Evolutionary conservation across 2,329 filamentous ascomycete genomes (phyloP), one percentile per base, ranked within the genome.

Genomic region (Colletotrichum nymphaeae): DNA sequence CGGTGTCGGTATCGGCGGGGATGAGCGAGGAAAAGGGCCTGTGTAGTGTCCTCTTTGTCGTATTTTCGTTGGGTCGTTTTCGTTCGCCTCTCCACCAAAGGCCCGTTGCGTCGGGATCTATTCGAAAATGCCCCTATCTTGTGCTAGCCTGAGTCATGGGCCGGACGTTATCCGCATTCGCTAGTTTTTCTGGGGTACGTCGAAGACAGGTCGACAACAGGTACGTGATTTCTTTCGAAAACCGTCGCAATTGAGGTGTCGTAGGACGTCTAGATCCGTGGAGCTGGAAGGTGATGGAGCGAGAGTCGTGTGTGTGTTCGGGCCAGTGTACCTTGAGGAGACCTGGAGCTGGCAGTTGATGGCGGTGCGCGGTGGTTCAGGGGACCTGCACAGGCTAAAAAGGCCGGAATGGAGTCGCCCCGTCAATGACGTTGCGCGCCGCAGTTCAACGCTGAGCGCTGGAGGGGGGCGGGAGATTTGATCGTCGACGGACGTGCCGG

Each of bases 381-480:
- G 70, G 60, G 35, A 73, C 46, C 57, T 55, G 60, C 35, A 35
- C 60, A 73, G 56, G 70, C 70, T 65, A 70, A 70, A 49, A 73
- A 42, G 56, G 11, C 30, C 66, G 70, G 70, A 70, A 73, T 73
- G 70, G 56, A 73, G 67, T 73, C 67, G 67, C 70, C 67, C 70
- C 70, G 70, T 73, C 32, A 70, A 73, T 73, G 70, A 73, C 70
- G 70, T 73, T 73, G 60, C 19, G 42, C 42, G 66, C 59, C 26
- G 65, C 63, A 71, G 55, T 57, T 30, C 42, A 19, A 58, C 22
- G 46, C 35, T 69, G 58, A 24, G 55, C 63, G 26, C 16, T 22
- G 28, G 63, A 46, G 32, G 63, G 63, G 52, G 52, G 19, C 52
- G 60, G 55, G 55, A 60, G 35, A 69, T 65, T 70, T 53, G 71